Evolutionary conservation across 768 basidiomycete species (phyloP).

Genomic region (Tulasnella sp.): DNA sequence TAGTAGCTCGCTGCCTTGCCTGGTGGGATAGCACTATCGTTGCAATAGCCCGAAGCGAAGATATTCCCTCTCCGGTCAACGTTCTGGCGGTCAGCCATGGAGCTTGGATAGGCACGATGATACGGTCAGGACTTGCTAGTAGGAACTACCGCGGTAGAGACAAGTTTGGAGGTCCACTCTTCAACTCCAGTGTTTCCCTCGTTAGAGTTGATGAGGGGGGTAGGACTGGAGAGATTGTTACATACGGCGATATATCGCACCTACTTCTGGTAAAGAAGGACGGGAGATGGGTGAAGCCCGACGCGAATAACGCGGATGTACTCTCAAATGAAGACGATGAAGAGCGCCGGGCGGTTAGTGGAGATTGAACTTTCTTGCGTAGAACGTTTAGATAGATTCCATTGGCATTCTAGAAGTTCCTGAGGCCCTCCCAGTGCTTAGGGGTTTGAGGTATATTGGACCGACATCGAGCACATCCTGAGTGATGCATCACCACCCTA

Average conservation of each 20-base stretch:
- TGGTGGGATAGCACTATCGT: conserved; percentile 15
- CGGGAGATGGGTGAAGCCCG: not conserved
- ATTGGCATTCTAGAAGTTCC: not conserved
- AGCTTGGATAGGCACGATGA: conserved; percentile 16
- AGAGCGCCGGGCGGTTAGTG: not conserved
- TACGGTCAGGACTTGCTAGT: conserved; percentile 1
- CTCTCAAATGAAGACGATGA: not conserved
- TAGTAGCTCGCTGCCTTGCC: conserved; percentile 15
- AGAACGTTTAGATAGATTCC: not conserved
- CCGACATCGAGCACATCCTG: no score
- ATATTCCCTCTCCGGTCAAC: not conserved
- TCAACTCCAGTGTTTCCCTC: not conserved
- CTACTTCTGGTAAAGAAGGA: not conserved
- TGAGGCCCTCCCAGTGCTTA: no score
- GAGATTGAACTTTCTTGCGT: not conserved
- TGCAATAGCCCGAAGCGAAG: conserved; percentile 3
- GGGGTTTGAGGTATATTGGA: no score
- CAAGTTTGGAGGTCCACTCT: not conserved
- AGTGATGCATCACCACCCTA: no score
- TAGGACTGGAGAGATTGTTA: not conserved
- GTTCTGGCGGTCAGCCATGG: conserved; percentile 20
- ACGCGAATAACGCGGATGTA: not conserved
- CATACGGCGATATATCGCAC: conserved; percentile 7
- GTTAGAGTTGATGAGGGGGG: conserved; percentile 8
- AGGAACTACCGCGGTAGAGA: conserved; percentile 8